phyloP scores from a whole-genome alignment of 148 eudicot genomes.

The Limonium bicolor region DNA sequence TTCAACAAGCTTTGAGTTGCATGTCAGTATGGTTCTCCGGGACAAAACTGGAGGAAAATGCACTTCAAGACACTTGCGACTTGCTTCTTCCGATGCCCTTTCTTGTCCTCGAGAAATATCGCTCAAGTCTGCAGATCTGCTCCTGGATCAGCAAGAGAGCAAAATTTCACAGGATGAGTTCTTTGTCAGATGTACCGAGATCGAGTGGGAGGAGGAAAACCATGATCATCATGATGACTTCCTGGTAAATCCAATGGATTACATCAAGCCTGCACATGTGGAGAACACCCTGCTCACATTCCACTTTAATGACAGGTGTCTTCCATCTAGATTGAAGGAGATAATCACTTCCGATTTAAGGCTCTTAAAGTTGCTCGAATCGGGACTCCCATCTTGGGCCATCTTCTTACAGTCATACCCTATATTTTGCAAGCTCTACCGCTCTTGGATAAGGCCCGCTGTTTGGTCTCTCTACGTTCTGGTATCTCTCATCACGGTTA shows the following conservation, averaged over 20 bases:
- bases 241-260: constrained; percentile 19
- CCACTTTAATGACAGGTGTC: constrained; percentile 61
- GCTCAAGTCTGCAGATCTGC: background rate
- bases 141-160: background rate
- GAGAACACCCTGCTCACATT: constrained; percentile 63
- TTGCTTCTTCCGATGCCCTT: background rate
- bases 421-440: constrained; percentile 72
- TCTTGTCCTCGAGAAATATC: background rate
- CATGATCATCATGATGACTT: too few relatives aligned
- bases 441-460: constrained; percentile 95
- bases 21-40: constrained; percentile 78
- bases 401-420: constrained; percentile 95
- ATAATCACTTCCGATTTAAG: constrained; percentile 61
- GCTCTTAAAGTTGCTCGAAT: constrained; percentile 70
- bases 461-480: constrained; percentile 61
- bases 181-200: constrained; percentile 1
- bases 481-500: constrained; percentile 66
- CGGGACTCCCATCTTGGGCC: constrained; percentile 98
- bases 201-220: too few relatives aligned
- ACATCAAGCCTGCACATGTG: constrained; percentile 37
- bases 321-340: constrained; percentile 61
- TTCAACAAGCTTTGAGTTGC: constrained; percentile 51
- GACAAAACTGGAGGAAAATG: constrained; percentile 27
- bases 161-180: background rate
- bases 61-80: constrained; percentile 22